A percentile compares a stretch with the other conserved stretches of the same genome.
Evolutionary conservation across 1,284 basidiomycete species (phyloP).

Genomic region (Ceratobasidium sp.): DNA sequence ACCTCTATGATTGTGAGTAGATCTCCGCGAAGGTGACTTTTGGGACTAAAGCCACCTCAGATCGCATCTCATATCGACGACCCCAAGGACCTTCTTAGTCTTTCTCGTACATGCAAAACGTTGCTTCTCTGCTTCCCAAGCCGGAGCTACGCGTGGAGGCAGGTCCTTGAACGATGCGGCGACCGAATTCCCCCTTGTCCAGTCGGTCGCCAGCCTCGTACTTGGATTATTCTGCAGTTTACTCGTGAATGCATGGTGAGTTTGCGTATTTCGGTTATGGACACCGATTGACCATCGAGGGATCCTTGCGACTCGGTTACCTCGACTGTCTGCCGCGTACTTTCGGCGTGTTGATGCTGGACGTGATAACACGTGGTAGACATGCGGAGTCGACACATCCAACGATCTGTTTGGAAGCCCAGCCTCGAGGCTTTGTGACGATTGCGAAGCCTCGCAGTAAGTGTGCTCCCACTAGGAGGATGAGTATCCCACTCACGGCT

Average conservation of each 20-base stretch:
- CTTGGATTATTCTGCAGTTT: slow-evolving; percentile 10
- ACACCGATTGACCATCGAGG: background rate
- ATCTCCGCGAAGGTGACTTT: background rate
- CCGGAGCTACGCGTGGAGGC: background rate
- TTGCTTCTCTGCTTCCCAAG: background rate
- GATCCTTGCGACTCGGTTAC: background rate
- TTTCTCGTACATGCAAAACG: slow-evolving; percentile 10
- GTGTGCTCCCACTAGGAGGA: background rate
- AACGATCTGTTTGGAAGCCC: background rate
- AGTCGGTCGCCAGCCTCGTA: background rate
- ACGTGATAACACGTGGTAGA: background rate
- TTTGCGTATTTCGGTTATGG: background rate
- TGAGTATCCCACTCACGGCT: background rate
- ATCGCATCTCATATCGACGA: background rate
- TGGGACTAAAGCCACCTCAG: background rate
- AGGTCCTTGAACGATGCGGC: background rate
- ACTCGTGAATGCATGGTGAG: background rate
- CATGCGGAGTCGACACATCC: background rate
- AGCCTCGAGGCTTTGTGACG: background rate
- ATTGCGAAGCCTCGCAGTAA: background rate
- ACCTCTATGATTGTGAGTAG: background rate
- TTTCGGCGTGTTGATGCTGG: background rate
- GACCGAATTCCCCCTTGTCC: background rate
- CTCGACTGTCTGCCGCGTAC: background rate
- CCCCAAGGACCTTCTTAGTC: background rate